Percentiles rank a stretch among this genome's conserved stretches.
Evolutionary conservation across 768 basidiomycete genomes (phyloP).

Genomic region (Serendipita vermifera): DNA sequence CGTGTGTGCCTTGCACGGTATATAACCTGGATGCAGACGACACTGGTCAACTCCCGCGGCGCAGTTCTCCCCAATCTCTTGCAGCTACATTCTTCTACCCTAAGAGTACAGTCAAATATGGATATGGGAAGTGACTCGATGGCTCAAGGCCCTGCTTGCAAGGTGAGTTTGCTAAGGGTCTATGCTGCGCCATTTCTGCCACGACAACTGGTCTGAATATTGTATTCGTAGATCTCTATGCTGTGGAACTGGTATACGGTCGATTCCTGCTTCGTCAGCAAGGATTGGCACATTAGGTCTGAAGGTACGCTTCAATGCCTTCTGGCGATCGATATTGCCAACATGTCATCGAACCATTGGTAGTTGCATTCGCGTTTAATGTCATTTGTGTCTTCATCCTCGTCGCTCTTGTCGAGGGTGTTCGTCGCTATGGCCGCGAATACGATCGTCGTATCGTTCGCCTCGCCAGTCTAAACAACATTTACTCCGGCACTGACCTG

Average conservation of each 20-base stretch:
- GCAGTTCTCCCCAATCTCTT: background rate
- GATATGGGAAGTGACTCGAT: background rate
- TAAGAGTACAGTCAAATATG: background rate
- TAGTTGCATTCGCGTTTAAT: conserved; percentile 20
- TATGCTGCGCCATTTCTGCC: background rate
- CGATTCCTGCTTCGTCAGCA: conserved; percentile 23
- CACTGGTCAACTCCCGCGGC: too few relatives aligned
- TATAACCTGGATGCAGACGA: too few relatives aligned
- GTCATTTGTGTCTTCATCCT: conserved; percentile 24
- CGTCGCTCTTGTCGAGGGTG: conserved; percentile 20
- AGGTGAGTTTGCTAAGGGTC: background rate
- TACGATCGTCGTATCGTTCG: conserved; percentile 20
- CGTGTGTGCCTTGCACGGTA: too few relatives aligned
- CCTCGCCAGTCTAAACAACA: background rate
- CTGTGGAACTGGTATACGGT: conserved; percentile 25
- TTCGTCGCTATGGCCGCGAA: conserved; percentile 20
- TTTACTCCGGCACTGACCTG: background rate
- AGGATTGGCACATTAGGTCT: conserved; percentile 19
- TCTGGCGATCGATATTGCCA: background rate
- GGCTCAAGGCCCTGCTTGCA: background rate
- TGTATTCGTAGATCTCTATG: conserved; percentile 18
- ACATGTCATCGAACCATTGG: background rate
- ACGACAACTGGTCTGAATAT: background rate
- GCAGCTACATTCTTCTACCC: background rate
- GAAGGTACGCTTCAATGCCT: conserved; percentile 13